phyloP scores from a whole-genome alignment of 2,329 filamentous ascomycete genomes.

The Trichoderma sp. region DNA sequence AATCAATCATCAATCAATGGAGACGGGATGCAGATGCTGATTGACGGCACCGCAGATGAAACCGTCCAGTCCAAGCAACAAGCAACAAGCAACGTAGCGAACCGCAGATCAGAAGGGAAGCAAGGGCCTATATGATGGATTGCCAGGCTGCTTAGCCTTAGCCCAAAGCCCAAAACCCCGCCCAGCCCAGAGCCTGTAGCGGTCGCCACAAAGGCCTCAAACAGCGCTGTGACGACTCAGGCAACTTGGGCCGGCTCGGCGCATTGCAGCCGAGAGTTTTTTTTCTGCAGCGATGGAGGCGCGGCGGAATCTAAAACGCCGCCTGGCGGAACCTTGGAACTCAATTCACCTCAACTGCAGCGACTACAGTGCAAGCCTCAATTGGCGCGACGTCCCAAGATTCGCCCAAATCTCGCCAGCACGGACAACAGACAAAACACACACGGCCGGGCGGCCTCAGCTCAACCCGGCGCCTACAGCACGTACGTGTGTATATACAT shows the following conservation, averaged over 20 bases:
- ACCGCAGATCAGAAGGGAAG: background rate
- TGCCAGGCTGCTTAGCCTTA: background rate
- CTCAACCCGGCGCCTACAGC: background rate
- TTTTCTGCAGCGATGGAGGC: background rate
- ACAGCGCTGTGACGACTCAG: conserved; percentile 12
- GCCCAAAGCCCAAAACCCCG: background rate
- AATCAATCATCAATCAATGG: too few relatives aligned
- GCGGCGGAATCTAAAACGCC: conserved; percentile 8
- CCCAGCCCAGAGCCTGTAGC: background rate
- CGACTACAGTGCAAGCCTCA: too few relatives aligned
- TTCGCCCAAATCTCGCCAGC: background rate
- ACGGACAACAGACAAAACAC: background rate
- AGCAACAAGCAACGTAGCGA: background rate
- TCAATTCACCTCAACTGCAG: too few relatives aligned
- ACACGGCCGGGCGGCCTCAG: background rate
- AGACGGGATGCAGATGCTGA: background rate
- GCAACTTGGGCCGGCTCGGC: background rate
- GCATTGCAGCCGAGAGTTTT: background rate
- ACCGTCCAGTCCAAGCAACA: too few relatives aligned
- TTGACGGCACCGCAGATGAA: background rate
- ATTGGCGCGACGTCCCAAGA: too few relatives aligned
- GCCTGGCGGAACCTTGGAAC: background rate
- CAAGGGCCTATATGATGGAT: conserved; percentile 13
- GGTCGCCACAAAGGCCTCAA: conserved; percentile 13
- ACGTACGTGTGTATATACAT: background rate